These are phyloP conservation scores for Ploettnerulaceae sp. DNA, from an alignment of 2,329 filamentous ascomycete species.

Conservation along the genomic window DNA sequence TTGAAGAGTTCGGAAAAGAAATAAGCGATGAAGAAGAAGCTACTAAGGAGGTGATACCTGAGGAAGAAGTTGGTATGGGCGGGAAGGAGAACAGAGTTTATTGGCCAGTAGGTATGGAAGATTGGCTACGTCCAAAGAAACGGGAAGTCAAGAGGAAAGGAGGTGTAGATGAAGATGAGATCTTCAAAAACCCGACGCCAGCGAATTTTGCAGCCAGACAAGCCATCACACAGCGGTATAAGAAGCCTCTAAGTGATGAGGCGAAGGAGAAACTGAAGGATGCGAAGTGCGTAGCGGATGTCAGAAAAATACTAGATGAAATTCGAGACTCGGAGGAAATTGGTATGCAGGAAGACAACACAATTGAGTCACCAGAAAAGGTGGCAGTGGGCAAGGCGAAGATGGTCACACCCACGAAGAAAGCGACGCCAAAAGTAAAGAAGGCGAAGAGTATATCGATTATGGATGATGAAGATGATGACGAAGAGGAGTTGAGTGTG, in stretches of 20 bases:
- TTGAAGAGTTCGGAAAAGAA: conserved; percentile 30
- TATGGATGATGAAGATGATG: conserved; percentile 32
- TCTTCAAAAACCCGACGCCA: conserved; percentile 30
- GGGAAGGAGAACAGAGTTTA: conserved; percentile 78
- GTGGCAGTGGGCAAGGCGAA: conserved; percentile 21
- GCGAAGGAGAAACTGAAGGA: conserved; percentile 22
- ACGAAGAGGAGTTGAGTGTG: conserved; percentile 34
- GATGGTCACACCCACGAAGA: conserved; percentile 20
- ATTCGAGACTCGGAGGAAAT: conserved; percentile 10
- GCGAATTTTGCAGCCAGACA: conserved; percentile 30
- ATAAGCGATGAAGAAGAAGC: conserved; percentile 36
- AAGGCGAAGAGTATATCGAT: conserved; percentile 34
- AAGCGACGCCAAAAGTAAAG: conserved; percentile 16
- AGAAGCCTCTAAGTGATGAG: conserved; percentile 19
- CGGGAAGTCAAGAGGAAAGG: conserved; percentile 45
- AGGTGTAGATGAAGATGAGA: conserved; percentile 34
- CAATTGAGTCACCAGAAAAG: conserved; percentile 1
- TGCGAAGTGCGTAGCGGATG: conserved; percentile 23
- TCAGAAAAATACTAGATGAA: conserved; percentile 26
- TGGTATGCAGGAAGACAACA: conserved; percentile 8
- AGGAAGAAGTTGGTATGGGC: conserved; percentile 78
- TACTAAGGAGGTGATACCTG: conserved; percentile 38
- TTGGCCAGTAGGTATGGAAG: conserved; percentile 85
- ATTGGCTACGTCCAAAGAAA: conserved; percentile 82
- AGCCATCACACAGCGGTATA: conserved; percentile 20